Conservation (phyloP, 495 filamentous ascomycete species). For the Umbilicaria muhlenbergii region DNA sequence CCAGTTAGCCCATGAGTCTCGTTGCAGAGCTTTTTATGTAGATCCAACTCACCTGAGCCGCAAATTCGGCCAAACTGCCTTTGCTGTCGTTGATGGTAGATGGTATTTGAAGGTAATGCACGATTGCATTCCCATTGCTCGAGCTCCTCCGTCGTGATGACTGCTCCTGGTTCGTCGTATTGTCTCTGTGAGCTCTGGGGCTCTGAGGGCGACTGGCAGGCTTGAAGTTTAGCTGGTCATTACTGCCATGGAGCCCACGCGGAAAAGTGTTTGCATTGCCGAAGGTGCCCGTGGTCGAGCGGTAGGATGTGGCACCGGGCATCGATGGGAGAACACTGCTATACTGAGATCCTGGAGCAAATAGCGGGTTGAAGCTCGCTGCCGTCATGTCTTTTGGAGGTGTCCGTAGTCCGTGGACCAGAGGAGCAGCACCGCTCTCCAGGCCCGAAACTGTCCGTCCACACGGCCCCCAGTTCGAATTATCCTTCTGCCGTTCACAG, state of each 20-base stretch:
- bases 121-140: slow-evolving; percentile 27
- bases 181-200: slow-evolving; percentile 15
- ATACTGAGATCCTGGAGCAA: slow-evolving; percentile 12
- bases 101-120: slow-evolving; percentile 55
- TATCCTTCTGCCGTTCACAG: background rate
- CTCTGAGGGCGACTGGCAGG: slow-evolving; percentile 20
- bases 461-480: background rate
- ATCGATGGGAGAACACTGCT: slow-evolving; percentile 5
- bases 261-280: slow-evolving; percentile 13
- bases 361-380: slow-evolving; percentile 25
- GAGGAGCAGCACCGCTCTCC: slow-evolving; percentile 22
- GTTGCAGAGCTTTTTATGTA: background rate
- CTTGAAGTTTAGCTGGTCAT: slow-evolving; percentile 8
- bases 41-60: slow-evolving; percentile 46
- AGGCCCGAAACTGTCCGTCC: background rate
- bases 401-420: slow-evolving; percentile 33
- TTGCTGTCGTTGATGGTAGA: slow-evolving; percentile 56
- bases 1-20: slow-evolving; percentile 6
- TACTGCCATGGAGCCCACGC: slow-evolving; percentile 2
- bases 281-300: slow-evolving; percentile 14
- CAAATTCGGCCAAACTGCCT: slow-evolving; percentile 65
- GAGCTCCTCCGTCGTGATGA: slow-evolving; percentile 18
- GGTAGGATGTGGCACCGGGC: slow-evolving; percentile 12
- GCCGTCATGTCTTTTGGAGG: slow-evolving; percentile 36
- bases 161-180: slow-evolving; percentile 14